These are phyloP conservation scores for Sporothrix curviconia DNA, from an alignment of 2,329 filamentous ascomycete genomes.

Conservation along the genomic window DNA sequence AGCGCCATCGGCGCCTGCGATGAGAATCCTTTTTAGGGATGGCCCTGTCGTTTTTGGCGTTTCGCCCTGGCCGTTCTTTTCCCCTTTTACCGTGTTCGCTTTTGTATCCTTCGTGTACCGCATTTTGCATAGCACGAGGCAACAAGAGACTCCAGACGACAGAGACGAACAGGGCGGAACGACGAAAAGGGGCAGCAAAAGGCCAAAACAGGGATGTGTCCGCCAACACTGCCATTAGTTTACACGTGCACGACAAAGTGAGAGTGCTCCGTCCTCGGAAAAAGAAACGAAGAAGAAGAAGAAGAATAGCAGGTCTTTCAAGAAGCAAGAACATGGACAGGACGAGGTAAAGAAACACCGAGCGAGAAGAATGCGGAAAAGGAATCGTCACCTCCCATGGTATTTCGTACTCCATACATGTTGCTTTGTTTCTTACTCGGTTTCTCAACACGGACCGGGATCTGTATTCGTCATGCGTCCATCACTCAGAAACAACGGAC, in stretches of 20 bases:
- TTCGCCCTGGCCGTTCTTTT: background rate
- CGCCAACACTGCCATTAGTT: conserved; percentile 2
- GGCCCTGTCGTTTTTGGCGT: background rate
- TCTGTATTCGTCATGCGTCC: conserved; percentile 1
- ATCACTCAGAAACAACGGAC: background rate
- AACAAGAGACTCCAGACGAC: background rate
- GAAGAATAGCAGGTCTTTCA: background rate
- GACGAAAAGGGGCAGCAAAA: conserved; percentile 7
- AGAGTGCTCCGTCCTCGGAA: background rate
- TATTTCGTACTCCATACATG: too few species aligned
- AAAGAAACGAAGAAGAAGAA: background rate
- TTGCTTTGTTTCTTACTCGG: too few species aligned
- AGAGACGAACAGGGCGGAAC: background rate
- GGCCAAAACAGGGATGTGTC: conserved; percentile 8
- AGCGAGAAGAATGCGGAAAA: too few species aligned
- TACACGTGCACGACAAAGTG: background rate
- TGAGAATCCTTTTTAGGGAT: too few species aligned
- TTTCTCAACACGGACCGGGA: background rate
- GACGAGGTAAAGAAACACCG: background rate
- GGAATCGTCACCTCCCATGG: too few species aligned
- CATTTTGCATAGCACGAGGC: background rate
- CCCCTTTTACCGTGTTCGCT: background rate
- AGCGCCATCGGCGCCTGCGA: too few species aligned
- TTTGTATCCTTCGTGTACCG: background rate
- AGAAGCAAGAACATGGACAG: background rate